Base-by-base conservation (phyloP, 2,329 filamentous ascomycete genomes). In the Cylindrodendrum hubeiense region DNA sequence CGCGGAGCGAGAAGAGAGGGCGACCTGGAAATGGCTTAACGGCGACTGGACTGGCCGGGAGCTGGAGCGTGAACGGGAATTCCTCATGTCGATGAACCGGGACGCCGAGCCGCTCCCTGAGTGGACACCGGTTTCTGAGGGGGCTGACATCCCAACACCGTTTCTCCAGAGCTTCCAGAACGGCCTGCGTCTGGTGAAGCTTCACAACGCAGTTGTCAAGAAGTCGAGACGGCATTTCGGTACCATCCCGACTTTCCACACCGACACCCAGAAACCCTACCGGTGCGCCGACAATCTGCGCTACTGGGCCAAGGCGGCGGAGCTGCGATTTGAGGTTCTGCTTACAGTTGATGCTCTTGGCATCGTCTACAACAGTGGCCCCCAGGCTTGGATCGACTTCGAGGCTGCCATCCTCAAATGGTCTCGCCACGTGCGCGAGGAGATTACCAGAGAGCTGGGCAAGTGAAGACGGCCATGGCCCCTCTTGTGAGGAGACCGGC, bases 281-380 rank as follows among this genome's bases (percentile, higher is more conserved):
- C 91, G 96, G 52, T 91, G 91, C 67, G 94, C 95, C 3, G 96
- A 99, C 73, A 99, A 99, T 78, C 85, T 99, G 67, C 89, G 94
- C 43, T 99, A 92, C 84, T 99, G 96, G 95, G 88, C 93, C 80
- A 99, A 99, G 83, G 96, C 95, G 1, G 94, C 95, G 8, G 95
- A 99, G 81, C 85, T 98, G 63, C 90, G 96, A 60, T 99, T 95
- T 91, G 96, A 98, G 80, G 88, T 95, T 41, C 87, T 92, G 71
- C 84, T 98, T 55, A 89, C 91, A 68, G 86, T 97, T 58, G 94
- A 98, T 75, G 93, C 95, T 22, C 91, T 97, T 80, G 94, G 91
- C 28, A 87, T 98, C 8, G 95, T 97, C 22, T 92, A 95, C 76
- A 91, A 91, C 75, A 91, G 86, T 65, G 85, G 88, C 53, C 86